phyloP scores from a whole-genome alignment of 2,329 filamentous ascomycete species.

The Coleophoma eucalyptorum region DNA sequence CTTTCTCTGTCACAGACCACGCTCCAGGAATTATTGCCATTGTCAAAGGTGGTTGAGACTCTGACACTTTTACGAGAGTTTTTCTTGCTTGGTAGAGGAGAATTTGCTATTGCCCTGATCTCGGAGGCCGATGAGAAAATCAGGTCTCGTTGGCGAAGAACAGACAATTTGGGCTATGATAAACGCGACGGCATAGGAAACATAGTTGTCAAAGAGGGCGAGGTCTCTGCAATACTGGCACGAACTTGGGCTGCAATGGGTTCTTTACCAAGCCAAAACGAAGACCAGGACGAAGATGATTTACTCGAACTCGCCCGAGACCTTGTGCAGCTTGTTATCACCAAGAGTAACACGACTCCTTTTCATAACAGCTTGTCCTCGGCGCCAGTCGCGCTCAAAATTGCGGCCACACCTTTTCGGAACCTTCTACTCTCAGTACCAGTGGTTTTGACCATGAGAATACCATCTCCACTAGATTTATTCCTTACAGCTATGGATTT shows the following conservation, averaged over 20 bases:
- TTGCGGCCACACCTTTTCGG: constrained; percentile 57
- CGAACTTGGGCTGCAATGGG: constrained; percentile 78
- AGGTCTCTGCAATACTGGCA: constrained; percentile 72
- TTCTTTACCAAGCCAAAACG: constrained; percentile 64
- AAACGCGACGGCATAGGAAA: constrained; percentile 56
- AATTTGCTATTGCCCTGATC: constrained; percentile 86
- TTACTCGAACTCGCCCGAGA: constrained; percentile 79
- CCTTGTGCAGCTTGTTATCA: constrained; percentile 64
- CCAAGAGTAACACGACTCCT: constrained; percentile 39
- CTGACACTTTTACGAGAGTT: constrained; percentile 79
- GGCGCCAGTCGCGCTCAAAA: constrained; percentile 7
- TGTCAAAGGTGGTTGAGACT: constrained; percentile 71
- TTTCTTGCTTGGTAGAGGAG: constrained; percentile 81
- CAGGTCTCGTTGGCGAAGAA: constrained; percentile 65
- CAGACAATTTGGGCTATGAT: constrained; percentile 54
- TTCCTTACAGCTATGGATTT: constrained; percentile 78
- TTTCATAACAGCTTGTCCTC: constrained; percentile 26
- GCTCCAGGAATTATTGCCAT: constrained; percentile 76
- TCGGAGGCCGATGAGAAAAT: constrained; percentile 80
- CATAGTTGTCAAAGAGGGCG: constrained; percentile 78
- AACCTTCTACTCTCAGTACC: constrained; percentile 80
- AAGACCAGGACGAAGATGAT: constrained; percentile 71
- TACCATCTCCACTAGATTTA: constrained; percentile 78
- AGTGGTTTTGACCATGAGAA: constrained; percentile 64
- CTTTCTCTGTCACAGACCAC: constrained; percentile 80